Base-by-base conservation (phyloP, 1,284 basidiomycete genomes). In the Microbotryum violaceum region DNA sequence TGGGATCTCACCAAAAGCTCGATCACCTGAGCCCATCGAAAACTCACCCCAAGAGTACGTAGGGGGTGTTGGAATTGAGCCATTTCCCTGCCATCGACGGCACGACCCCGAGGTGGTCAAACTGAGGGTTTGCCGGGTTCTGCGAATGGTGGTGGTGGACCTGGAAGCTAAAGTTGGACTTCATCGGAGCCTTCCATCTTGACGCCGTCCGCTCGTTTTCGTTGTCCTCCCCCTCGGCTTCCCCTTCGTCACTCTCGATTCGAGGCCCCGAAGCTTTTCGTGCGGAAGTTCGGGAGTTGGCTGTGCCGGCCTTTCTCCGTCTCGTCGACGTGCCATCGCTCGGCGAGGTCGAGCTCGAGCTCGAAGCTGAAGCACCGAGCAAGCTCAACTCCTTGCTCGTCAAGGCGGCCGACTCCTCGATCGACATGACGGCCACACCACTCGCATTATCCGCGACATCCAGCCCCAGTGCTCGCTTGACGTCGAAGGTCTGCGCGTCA, bases 11-110 rank as follows among this genome's bases (percentile, higher is more conserved):
- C 48, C 21, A 12, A 12, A 18, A 23, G n/a, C 16, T 42, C 37
- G 37, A 42, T 42, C 37, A 6, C 16, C 31, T 14, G 14, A 51
- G 21, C 46, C 55, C 50, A 48, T 72, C 77, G 63, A 49, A 37
- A 1, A 77, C 81, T 69, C 70, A 91, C 89, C 89, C 89, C 49
- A 91, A 81, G 31, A 93, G 78, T 53, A 91, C 78, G 51, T 75
- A 75, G 3, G 77, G 78, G 23, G 78, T 75, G 60, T 78, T 77
- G 1, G 72, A 73, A 64, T 77, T 37, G 21, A 66, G 42, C 67
- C 64, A 65, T 10, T 47, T n/a, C 44, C 61, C 60, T 2, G 61
- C 31, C 14, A 8, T 29, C n/a, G 14, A 6, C 16, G 37, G 16
- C 37, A 42, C 37, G 37, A 42, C 14, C 37, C 37, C 37, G 16